Evolutionary conservation across 2,329 filamentous ascomycete species (phyloP), one percentile per base, ranked within the genome.

Genomic region (Aspergillus arachidicola): DNA sequence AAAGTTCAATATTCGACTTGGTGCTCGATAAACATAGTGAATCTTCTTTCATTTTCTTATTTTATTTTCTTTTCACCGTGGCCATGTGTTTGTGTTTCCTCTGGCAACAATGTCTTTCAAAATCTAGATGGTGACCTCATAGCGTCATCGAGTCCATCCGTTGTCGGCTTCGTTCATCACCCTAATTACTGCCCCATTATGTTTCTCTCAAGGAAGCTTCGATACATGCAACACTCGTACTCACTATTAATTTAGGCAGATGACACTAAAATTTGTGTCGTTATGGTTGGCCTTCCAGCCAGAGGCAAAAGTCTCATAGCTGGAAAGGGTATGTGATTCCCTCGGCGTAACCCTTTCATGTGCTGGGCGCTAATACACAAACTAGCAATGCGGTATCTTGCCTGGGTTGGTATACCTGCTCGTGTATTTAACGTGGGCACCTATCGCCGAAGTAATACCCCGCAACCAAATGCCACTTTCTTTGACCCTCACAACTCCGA

Each of bases 371-470:
- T 65, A 38, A 65, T 55, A 6, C n/a, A 21, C 7, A 6, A 43
- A 61, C 59, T 69, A 95, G 93, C 93, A 65, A 91, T 95, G 78
- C 90, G 95, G 64, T 99, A 99, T 80, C 89, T 99, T 41, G 91
- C 92, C 78, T 99, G 95, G 95, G 90, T 98, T 63, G 97, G 94
- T 30, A 94, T 99, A 75, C 90, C 92, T 45, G 91, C 95, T 63
- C 90, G 93, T 78, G 94, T 93, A 68, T 99, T 99, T 87, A 99
- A 99, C 71, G 95, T 99, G 68, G 95, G 95, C 76, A 94, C 90
- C 75, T 99, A 99, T 78, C 92, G 95, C 69, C 93, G 95, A 69
- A 89, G 90, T 72, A 91, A 91, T 70, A 96, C 93, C 6, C 93
- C 95, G 21, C 94, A 96, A 70, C 95, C 95, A 19, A 89, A 89